A percentile compares a stretch with the other conserved stretches of the same genome.
Evolutionary conservation across 192 early-diverging fungal species (phyloP).

Genomic region (Coemansia javaensis): DNA sequence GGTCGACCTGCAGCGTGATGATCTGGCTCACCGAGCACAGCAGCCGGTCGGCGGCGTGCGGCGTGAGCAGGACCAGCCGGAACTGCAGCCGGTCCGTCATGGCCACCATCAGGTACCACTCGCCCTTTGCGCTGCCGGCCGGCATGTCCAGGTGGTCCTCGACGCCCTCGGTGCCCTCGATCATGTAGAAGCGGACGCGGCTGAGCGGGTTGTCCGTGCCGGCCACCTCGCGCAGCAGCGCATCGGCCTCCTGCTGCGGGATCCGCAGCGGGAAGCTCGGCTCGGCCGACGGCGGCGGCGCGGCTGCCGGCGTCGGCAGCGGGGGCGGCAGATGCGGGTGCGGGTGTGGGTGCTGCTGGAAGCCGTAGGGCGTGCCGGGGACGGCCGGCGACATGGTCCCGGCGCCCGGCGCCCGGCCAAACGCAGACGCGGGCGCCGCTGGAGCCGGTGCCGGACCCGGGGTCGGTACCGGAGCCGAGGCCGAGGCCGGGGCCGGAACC

Average conservation of each 20-base stretch:
- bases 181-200: constrained; percentile 44
- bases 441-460: no score
- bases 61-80: constrained; percentile 35
- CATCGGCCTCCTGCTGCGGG: constrained; percentile 43
- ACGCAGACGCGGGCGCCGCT: no score
- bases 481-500: no score
- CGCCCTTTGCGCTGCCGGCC: constrained; percentile 5
- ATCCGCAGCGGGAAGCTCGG: constrained; percentile 35
- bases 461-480: no score
- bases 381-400: not conserved
- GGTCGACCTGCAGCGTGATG: constrained; percentile 42
- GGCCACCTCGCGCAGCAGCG: constrained; percentile 27
- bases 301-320: constrained; percentile 3
- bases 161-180: constrained; percentile 45
- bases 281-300: no score
- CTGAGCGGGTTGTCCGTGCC: constrained; percentile 22
- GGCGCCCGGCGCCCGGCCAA: no score
- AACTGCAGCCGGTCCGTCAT: constrained; percentile 48
- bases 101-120: constrained; percentile 48
- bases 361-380: not conserved
- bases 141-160: constrained; percentile 16
- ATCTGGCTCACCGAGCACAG: constrained; percentile 35
- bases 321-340: not conserved
- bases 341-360: constrained; percentile 1
- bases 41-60: constrained; percentile 25